A percentile compares a stretch with the other conserved stretches of the same genome.
Conservation (phyloP, 495 filamentous ascomycete species). For the Polyplosphaeria fusca region DNA sequence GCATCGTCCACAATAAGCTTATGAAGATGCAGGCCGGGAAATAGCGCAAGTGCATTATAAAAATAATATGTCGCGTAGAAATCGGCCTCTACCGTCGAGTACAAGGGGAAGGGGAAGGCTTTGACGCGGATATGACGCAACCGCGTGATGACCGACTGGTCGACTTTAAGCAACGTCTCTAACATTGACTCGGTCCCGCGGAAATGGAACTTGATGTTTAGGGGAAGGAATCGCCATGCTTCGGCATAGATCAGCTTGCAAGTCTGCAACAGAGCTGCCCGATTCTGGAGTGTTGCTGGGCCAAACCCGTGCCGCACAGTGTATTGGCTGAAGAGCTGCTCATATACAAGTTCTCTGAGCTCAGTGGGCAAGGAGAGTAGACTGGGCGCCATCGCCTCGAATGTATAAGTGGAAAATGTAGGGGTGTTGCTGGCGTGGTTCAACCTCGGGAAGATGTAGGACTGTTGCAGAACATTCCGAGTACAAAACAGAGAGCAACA, state of each 20-base stretch:
- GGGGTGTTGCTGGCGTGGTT: too few species aligned
- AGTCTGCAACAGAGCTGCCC: conserved; percentile 22
- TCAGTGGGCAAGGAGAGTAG: conserved; percentile 24
- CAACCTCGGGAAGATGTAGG: too few species aligned
- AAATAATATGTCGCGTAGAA: conserved; percentile 26
- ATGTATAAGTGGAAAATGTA: too few species aligned
- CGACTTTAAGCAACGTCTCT: conserved; percentile 14
- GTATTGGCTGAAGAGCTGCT: conserved; percentile 15
- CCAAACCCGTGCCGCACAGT: conserved; percentile 18
- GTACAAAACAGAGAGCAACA: background rate
- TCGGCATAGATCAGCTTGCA: conserved; percentile 19
- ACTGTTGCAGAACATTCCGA: too few species aligned
- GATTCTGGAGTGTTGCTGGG: background rate
- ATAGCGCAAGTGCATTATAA: conserved; percentile 20
- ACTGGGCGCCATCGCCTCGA: conserved; percentile 12
- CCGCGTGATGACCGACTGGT: conserved; percentile 20
- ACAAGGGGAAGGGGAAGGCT: conserved; percentile 28
- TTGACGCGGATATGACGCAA: conserved; percentile 23
- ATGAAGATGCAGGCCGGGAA: conserved; percentile 23
- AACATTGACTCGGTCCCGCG: conserved; percentile 28
- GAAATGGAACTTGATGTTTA: conserved; percentile 19
- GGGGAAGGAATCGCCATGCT: conserved; percentile 20
- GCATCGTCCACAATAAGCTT: conserved; percentile 24
- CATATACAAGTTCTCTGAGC: conserved; percentile 27
- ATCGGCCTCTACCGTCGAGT: background rate